These are phyloP conservation scores for Ophiocordyceps sinensis DNA, from an alignment of 2,329 filamentous ascomycete genomes.

Conservation along the genomic window DNA sequence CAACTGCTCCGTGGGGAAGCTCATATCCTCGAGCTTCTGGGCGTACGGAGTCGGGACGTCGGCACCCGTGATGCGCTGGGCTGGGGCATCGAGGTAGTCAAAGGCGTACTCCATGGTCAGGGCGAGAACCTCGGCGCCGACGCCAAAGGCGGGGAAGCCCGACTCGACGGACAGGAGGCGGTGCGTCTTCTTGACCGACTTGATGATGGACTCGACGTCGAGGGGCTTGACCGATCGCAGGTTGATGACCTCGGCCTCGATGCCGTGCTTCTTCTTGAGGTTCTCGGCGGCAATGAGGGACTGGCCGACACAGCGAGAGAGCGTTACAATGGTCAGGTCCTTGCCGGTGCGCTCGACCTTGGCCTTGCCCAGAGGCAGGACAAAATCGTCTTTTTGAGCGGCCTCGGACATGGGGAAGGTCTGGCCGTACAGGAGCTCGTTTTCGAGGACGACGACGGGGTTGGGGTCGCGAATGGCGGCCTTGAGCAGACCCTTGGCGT, in stretches of 20 bases:
- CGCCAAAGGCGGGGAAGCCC: conserved; percentile 90
- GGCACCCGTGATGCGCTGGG: conserved; percentile 85
- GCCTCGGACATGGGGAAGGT: conserved; percentile 95
- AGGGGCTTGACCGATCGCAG: conserved; percentile 94
- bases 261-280: conserved; percentile 91
- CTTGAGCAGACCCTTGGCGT: conserved; percentile 96
- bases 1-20: conserved; percentile 78
- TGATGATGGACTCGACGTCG: conserved; percentile 87
- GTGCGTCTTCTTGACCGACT: conserved; percentile 97
- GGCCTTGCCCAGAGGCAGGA: conserved; percentile 94
- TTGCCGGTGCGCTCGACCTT: conserved; percentile 96
- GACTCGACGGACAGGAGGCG: conserved; percentile 86
- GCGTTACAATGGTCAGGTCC: conserved; percentile 87
- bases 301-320: conserved; percentile 92
- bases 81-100: conserved; percentile 91
- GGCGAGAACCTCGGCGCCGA: conserved; percentile 83
- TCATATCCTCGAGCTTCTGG: conserved; percentile 82
- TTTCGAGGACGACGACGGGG: conserved; percentile 83
- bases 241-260: conserved; percentile 95
- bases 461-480: conserved; percentile 97
- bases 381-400: conserved; percentile 91
- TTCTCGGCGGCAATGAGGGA: conserved; percentile 75
- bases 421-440: conserved; percentile 86
- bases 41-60: conserved; percentile 97
- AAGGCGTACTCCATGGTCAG: conserved; percentile 96